These are phyloP conservation scores for Microsporum canis DNA, from an alignment of 2,329 filamentous ascomycete genomes.

Conservation along the genomic window DNA sequence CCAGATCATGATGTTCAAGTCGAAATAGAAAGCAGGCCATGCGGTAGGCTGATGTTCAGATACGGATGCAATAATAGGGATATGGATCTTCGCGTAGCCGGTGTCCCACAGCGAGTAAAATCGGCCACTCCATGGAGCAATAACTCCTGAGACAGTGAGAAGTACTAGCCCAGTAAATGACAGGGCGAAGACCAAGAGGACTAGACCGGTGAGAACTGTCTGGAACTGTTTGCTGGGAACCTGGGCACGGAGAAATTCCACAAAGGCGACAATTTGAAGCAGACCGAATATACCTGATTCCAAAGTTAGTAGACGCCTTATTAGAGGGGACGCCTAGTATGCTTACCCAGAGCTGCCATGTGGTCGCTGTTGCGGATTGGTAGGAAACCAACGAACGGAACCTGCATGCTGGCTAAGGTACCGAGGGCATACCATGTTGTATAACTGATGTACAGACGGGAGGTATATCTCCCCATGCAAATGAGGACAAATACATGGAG, in stretches of 20 bases:
- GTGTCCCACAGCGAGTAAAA: slow-evolving; percentile 99
- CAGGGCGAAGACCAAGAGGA: slow-evolving; percentile 62
- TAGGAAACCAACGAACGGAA: slow-evolving; percentile 95
- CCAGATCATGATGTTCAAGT: slow-evolving; percentile 97
- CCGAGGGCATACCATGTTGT: slow-evolving; percentile 97
- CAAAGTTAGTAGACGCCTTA: neutral
- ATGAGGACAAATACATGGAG: slow-evolving; percentile 89
- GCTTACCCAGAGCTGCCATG: slow-evolving; percentile 84
- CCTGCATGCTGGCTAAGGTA: slow-evolving; percentile 96
- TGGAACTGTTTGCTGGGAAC: slow-evolving; percentile 90
- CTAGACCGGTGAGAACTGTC: slow-evolving; percentile 66
- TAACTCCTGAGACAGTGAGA: slow-evolving; percentile 76
- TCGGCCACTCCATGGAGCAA: slow-evolving; percentile 94
- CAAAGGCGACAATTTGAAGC: slow-evolving; percentile 82
- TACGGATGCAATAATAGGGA: slow-evolving; percentile 98
- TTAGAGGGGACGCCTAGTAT: neutral
- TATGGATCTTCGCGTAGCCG: slow-evolving; percentile 96
- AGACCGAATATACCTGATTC: slow-evolving; percentile 78
- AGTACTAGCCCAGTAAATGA: slow-evolving; percentile 65
- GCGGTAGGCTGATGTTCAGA: slow-evolving; percentile 98
- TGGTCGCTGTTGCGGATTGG: slow-evolving; percentile 96
- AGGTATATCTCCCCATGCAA: slow-evolving; percentile 93
- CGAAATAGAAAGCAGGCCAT: slow-evolving; percentile 99
- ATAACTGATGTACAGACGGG: slow-evolving; percentile 88
- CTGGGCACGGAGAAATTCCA: slow-evolving; percentile 79